Conservation (phyloP, 106 monocot species). For the Dioscorea zingiberensis region DNA sequence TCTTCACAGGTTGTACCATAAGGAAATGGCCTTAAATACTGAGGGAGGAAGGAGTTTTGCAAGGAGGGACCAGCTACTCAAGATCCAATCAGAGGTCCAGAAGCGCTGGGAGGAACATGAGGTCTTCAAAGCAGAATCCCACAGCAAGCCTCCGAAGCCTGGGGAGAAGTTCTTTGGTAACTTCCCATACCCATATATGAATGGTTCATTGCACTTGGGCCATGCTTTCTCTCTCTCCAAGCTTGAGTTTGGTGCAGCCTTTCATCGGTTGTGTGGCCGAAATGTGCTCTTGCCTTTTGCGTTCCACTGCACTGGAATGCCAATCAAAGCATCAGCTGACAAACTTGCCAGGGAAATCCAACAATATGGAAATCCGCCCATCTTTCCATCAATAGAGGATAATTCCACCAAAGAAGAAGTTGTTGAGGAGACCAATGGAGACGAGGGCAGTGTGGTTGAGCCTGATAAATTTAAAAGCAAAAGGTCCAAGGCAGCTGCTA, state of each 20-base stretch:
- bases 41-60: conserved; percentile 63
- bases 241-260: conserved; percentile 78
- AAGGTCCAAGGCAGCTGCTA: conserved; percentile 79
- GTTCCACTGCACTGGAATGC: conserved; percentile 97
- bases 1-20: conserved; percentile 3
- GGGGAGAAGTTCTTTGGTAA: conserved; percentile 93
- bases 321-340: conserved; percentile 93
- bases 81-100: conserved; percentile 58
- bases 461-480: conserved; percentile 90
- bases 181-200: conserved; percentile 98
- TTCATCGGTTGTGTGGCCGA: conserved; percentile 57
- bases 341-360: conserved; percentile 65
- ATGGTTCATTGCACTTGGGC: conserved; percentile 75
- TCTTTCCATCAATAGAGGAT: conserved; percentile 53
- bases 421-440: conserved; percentile 20
- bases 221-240: conserved; percentile 78
- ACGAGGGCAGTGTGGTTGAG: conserved; percentile 22
- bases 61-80: conserved; percentile 64
- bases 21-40: conserved; percentile 27
- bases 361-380: conserved; percentile 65
- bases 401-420: conserved; percentile 13
- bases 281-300: conserved; percentile 90
- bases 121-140: conserved; percentile 53
- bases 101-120: conserved; percentile 60
- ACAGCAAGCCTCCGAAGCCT: conserved; percentile 22